Evolutionary conservation across 228 moss, liverwort and hornwort genomes (phyloP).

Genomic region (Sphagnum fallax): DNA sequence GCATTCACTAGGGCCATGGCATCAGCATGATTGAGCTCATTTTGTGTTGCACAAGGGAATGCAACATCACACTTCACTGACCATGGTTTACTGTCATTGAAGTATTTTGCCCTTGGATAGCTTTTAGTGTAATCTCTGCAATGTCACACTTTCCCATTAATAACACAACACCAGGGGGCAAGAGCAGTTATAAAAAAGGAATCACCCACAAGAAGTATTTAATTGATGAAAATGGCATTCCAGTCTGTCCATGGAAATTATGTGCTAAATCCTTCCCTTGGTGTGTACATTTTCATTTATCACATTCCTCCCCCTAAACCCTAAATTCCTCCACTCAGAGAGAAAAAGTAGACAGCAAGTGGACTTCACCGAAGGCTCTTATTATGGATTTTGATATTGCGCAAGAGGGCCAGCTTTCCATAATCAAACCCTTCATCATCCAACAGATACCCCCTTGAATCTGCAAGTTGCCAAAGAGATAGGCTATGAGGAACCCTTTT

Average conservation of each 20-base stretch:
- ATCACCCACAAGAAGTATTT: too few relatives aligned
- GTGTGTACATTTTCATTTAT: not conserved
- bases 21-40: constrained; percentile 97
- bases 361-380: constrained; percentile 69
- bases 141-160: constrained; percentile 6
- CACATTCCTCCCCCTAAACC: not conserved
- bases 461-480: constrained; percentile 23
- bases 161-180: constrained; percentile 1
- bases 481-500: not conserved
- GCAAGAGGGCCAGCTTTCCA: constrained; percentile 74
- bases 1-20: constrained; percentile 91
- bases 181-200: not conserved
- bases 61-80: constrained; percentile 94
- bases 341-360: not conserved
- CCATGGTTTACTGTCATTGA: constrained; percentile 98
- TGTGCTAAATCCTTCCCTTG: too few relatives aligned
- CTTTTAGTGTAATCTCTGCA: constrained; percentile 88
- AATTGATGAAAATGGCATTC: too few relatives aligned
- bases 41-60: constrained; percentile 96
- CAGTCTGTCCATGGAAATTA: too few relatives aligned
- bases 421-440: constrained; percentile 95
- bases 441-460: constrained; percentile 92
- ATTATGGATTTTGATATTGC: constrained; percentile 82
- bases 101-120: constrained; percentile 75
- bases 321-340: not conserved